Conservation (phyloP, 192 early-diverging fungal genomes). For the Obelidium mucronatum region DNA sequence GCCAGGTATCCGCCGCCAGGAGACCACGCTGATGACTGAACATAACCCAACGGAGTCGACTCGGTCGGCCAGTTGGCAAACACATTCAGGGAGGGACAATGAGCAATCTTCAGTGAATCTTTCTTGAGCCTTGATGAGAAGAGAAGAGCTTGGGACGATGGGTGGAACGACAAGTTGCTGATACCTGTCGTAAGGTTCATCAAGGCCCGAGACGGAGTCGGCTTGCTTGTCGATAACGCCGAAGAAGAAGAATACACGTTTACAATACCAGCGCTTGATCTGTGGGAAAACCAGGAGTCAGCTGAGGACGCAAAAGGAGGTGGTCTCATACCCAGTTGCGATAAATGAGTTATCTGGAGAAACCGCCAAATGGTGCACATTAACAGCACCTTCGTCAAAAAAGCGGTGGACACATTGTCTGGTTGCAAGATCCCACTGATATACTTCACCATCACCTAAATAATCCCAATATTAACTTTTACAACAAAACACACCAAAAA, state of each 20-base stretch:
- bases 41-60: conserved; percentile 82
- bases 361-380: conserved; percentile 72
- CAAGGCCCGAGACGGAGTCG: conserved; percentile 77
- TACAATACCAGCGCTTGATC: conserved; percentile 82
- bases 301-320: not conserved
- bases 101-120: conserved; percentile 82
- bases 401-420: conserved; percentile 81
- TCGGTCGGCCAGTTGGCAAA: conserved; percentile 96
- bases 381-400: conserved; percentile 83
- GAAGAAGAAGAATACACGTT: conserved; percentile 77
- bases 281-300: conserved; percentile 20
- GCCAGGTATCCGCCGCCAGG: conserved; percentile 90
- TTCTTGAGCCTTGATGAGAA: conserved; percentile 77
- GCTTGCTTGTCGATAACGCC: conserved; percentile 57
- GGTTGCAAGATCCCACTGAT: conserved; percentile 85
- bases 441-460: conserved; percentile 80
- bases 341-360: conserved; percentile 77
- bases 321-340: conserved; percentile 77
- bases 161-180: conserved; percentile 78
- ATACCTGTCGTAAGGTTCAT: conserved; percentile 88
- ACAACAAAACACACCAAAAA: conserved; percentile 1
- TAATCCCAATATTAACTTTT: not conserved
- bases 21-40: conserved; percentile 83
- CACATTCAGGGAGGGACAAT: conserved; percentile 81
- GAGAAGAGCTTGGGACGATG: conserved; percentile 83